Base-by-base conservation (phyloP, 2,329 filamentous ascomycete species). In the Graphilbum fragrans region DNA sequence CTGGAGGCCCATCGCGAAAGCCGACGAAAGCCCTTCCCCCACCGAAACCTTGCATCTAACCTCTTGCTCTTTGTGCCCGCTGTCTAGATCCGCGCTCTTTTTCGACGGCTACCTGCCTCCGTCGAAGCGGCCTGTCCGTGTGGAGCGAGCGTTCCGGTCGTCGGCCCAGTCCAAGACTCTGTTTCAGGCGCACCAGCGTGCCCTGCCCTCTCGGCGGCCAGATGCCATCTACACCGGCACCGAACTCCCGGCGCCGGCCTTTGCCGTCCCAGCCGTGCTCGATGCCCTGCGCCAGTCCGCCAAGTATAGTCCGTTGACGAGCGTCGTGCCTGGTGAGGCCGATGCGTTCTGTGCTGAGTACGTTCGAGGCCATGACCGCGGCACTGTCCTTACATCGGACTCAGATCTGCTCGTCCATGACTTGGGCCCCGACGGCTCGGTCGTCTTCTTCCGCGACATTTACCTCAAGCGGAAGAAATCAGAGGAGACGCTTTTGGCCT, bases 101-200 rank as follows among this genome's bases (percentile, higher is more conserved):
- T 95, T 96, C 52, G 90, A 96, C 57, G 87, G 87, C 14, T 80
- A 76, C 42, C 67, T 96, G 1, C 90, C 90, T 0, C 44, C 56
- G 0, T 58, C 66, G 5, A 94, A 94, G 55, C 67, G 70, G 27
- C 56, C 62, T 0, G 74, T 77, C 7, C 73, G 86, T 5, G 61
- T 79, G 39, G 58, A 69, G 10, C 70, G 86, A 27, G 65, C 83
- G 29, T 63, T 75, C 38, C 68, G 65, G 18, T 73, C 67, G 19
- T 73, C 81, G 8, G 60, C 62, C 4, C 67, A 73, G 19, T 61
- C 88, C 19, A 66, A 70, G 32, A 57, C 60, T 3, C 65, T 72
- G 37, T 68, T 69, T 44, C 53, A 57, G 31, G 58, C 58, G 8
- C 45, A 50, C 41, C 46, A 48, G 40, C 41, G 31, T 3, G 43